Evolutionary conservation across 2,329 filamentous ascomycete genomes (phyloP), one percentile per base, ranked within the genome.

Genomic region (Mariannaea elegans): DNA sequence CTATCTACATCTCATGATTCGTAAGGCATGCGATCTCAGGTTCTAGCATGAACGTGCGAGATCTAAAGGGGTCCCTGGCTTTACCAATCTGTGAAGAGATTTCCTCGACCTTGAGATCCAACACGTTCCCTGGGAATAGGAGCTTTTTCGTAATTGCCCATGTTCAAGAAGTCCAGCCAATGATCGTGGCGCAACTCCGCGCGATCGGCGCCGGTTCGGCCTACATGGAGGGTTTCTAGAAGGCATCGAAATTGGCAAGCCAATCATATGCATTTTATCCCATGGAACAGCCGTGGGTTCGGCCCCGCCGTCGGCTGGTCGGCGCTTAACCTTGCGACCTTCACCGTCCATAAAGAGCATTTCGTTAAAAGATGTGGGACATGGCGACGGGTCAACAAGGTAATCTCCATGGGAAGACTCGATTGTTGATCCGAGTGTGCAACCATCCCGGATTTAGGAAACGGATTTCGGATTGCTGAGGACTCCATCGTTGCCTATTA

Each of bases 121-220:
- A 19, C 8, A 39, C 3, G 12, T 14, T 42, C 10, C 36, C 10
- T 6, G 8, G 8, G 7, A 3, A 4, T 6, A 3, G 10, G 12
- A 36, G n/a, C n/a, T n/a, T n/a, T n/a, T 9, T 9, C 9, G 32
- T 10, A 13, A 36, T 12, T 36, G 32, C 5, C 14, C 21, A 2
- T 13, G 27, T n/a, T 13, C 24, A 7, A 14, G 13, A 12, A 18
- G 12, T 4, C 18, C 21, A 38, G 19, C 50, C 50, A 36, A 53
- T 53, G 9, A 18, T 16, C n/a, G 13, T 14, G 24, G 16, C 14
- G 12, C 8, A 18, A 36, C 16, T 19, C 14, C 18, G 14, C 7
- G 27, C 5, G n/a, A 16, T 38, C 51, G 51, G 51, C 51, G 23
- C 51, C 51, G 51, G 14, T 2, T 27, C 51, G 51, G 51, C 51